A percentile compares a stretch with the other conserved stretches of the same genome.
phyloP scores from a whole-genome alignment of 148 eudicot species.

The Rhododendron ferrugineum region DNA sequence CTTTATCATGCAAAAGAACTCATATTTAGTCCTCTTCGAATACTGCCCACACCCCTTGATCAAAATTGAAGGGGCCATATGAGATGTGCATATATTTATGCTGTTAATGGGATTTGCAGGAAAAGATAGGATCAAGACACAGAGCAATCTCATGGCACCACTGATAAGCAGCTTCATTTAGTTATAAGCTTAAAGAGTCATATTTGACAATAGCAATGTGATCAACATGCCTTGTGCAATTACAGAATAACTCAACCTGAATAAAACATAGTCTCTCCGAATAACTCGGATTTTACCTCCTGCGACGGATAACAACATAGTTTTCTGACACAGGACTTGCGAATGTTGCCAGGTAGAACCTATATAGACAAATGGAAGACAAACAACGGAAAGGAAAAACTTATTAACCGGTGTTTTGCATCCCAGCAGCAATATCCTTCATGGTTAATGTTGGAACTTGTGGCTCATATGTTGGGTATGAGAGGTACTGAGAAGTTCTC shows the following conservation, averaged over 20 bases:
- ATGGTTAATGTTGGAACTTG: slow-evolving; percentile 40
- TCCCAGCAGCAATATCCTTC: slow-evolving; percentile 99
- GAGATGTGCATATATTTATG: background rate
- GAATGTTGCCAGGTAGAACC: background rate
- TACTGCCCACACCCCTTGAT: background rate
- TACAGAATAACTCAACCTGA: slow-evolving; percentile 9
- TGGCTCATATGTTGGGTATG: no score
- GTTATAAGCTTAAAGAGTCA: background rate
- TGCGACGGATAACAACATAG: background rate
- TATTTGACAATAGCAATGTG: background rate
- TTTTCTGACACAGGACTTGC: background rate
- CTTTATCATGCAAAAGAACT: background rate
- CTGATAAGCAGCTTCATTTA: background rate
- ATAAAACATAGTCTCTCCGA: background rate
- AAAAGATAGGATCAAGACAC: no score
- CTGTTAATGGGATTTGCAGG: background rate
- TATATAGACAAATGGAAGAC: background rate
- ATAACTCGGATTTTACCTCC: background rate
- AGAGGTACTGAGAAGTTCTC: no score
- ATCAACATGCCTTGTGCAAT: background rate
- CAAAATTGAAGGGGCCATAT: background rate
- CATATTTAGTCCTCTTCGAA: background rate
- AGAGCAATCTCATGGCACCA: background rate
- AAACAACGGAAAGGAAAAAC: background rate
- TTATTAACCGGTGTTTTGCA: slow-evolving; percentile 87